Evolutionary conservation across 805 yeast species (phyloP), one percentile per base, ranked within the genome.

Genomic region (Brettanomyces naardenensis): DNA sequence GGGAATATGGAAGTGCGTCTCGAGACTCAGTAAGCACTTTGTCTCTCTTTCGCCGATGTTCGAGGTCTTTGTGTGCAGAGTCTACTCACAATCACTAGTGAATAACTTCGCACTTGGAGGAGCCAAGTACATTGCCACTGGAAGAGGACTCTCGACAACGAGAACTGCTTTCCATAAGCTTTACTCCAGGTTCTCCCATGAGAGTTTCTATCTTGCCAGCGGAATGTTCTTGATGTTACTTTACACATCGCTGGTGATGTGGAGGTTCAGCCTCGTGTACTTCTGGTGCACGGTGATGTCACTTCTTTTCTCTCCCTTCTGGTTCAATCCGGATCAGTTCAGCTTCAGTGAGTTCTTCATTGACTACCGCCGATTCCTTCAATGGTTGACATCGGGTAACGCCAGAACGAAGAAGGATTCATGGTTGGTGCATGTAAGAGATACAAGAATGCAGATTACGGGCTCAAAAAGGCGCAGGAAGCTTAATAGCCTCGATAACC

Each of bases 101-200:
- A 77, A 74, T 44, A 88, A 83, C 58, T 59, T 84, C 46, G 63
- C 82, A 10, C 67, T 80, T 42, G 92, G 94, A 36, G 92, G 90
- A 45, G 94, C 94, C 3, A 68, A 77, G 51, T 84, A 84, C 60
- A 80, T 83, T 51, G 79, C 89, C 2, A 84, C 92, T 1, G 92
- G 92, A 13, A 69, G 94, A 59, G 88, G 88, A 9, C 78, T 84
- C 55, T 87, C 94, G 2, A 84, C 89, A 3, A 67, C 77, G 1
- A 68, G 95, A 53, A 68, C 73, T 33, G 77, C 86, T 25, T 80
- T 82, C 51, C 61, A 75, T n/a, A 58, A 66, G 9, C 64, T 85
- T 33, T 84, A 78, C 49, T 64, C 86, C 7, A 68, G 88, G 44
- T 84, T 80, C 58, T 78, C 87, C 3, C 66, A 75, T 23, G 82